Evolutionary conservation across 2,329 filamentous ascomycete species (phyloP), one percentile per base, ranked within the genome.

Genomic region (Beauveria medogensis): DNA sequence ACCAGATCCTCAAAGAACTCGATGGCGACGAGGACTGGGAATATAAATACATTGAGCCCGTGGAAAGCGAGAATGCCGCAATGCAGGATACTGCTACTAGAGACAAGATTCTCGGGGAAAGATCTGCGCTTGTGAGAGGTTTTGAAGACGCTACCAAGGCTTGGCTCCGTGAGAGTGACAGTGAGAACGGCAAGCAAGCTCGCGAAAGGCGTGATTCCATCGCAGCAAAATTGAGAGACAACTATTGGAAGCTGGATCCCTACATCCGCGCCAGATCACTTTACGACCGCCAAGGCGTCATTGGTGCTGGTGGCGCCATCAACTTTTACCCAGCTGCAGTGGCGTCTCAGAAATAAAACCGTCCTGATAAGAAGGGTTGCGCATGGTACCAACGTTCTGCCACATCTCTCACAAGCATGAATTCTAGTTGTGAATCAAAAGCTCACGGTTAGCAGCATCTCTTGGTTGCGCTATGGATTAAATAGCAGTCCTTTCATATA

Each of bases 231-330:
- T 70, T 97, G 67, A 81, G 81, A 63, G 79, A 82, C 53, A 90
- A 90, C 67, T 99, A 97, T 76, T 99, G 94, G 93, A 80, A 82
- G 44, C 74, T 97, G 57, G 94, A 99, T 75, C 91, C 91, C 0
- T 96, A 93, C 72, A 72, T 97, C 34, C 81, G 94, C 44, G 91
- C 92, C 14, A 82, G 88, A 68, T 89, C 87, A n/a, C 75, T 91
- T 63, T 97, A 96, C 68, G 94, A 99, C 72, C 84, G 94, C 63
- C 82, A 81, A 14, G 90, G 92, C 1, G 77, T 94, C 63, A 80
- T 97, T 51, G 77, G 83, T 63, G 75, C 79, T 1, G 85, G 79
- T 12, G 92, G 92, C 1, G 81, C 81, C 69, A 75, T 93, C 48
- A 77, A 90, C 41, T 92, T 90, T 73, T 94, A 95, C 69, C 73